Evolutionary conservation across 208 protist genomes (phyloP).

Genomic region (Wallacemonas sp.): DNA sequence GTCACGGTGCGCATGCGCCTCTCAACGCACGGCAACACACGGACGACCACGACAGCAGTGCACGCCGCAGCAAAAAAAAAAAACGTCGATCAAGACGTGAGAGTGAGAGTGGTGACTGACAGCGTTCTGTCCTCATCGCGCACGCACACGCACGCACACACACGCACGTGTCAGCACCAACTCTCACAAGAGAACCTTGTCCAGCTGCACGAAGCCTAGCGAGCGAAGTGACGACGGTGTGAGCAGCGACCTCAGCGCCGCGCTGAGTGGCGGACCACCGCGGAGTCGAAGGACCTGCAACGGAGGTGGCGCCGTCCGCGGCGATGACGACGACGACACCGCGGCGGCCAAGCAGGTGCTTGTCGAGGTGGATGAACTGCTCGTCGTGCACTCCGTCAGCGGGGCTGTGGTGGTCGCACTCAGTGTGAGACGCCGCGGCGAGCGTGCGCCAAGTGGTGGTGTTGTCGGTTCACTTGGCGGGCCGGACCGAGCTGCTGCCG

Average conservation of each 20-base stretch:
- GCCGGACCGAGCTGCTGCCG: too few species aligned
- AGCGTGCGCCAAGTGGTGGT: background rate
- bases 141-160: too few species aligned
- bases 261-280: constrained; percentile 16
- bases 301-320: background rate
- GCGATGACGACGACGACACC: background rate
- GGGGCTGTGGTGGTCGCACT: background rate
- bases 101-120: too few species aligned
- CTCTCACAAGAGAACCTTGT: constrained; percentile 15
- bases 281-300: constrained; percentile 41
- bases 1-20: too few species aligned
- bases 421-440: background rate
- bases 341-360: too few species aligned
- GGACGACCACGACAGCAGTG: too few species aligned
- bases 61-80: too few species aligned
- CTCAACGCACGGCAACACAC: too few species aligned
- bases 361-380: too few species aligned
- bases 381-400: background rate
- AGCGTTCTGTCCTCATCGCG: too few species aligned
- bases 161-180: too few species aligned
- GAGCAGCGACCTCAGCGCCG: background rate
- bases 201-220: background rate
- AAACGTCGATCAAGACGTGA: too few species aligned
- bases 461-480: background rate
- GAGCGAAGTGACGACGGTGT: background rate